Evolutionary conservation across 345 rosid species (phyloP).

Genomic region (Brassica carinata): DNA sequence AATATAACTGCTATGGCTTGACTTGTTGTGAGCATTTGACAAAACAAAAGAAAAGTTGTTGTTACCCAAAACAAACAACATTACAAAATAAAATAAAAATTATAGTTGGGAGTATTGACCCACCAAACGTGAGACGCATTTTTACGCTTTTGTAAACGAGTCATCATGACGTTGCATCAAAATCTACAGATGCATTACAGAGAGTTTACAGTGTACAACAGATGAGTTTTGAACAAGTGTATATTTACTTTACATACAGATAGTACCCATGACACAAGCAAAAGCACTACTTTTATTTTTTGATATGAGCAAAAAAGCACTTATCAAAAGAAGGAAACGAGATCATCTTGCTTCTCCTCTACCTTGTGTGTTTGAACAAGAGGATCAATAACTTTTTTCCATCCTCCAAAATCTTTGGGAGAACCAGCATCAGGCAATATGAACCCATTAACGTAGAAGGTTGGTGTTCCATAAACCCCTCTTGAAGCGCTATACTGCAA

Average conservation of each 20-base stretch:
- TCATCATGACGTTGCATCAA: too few species aligned
- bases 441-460: constrained; percentile 53
- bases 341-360: background rate
- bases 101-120: constrained; percentile 19
- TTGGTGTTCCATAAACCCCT: constrained; percentile 54
- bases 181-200: background rate
- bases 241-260: background rate
- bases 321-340: constrained; percentile 9
- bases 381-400: constrained; percentile 50
- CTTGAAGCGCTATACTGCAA: constrained; percentile 56
- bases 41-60: constrained; percentile 8
- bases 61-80: background rate
- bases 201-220: constrained; percentile 3
- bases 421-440: constrained; percentile 45
- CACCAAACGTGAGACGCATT: constrained; percentile 40
- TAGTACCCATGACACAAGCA: background rate
- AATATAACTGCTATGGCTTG: background rate
- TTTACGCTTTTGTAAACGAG: constrained; percentile 2
- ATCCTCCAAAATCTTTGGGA: constrained; percentile 44
- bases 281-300: background rate
- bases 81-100: background rate
- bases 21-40: background rate
- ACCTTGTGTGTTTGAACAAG: constrained; percentile 26
- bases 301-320: background rate
- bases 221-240: background rate